Evolutionary conservation across 805 yeast genomes (phyloP), one percentile per base, ranked within the genome.

Genomic region (Ogataea glucozyma): DNA sequence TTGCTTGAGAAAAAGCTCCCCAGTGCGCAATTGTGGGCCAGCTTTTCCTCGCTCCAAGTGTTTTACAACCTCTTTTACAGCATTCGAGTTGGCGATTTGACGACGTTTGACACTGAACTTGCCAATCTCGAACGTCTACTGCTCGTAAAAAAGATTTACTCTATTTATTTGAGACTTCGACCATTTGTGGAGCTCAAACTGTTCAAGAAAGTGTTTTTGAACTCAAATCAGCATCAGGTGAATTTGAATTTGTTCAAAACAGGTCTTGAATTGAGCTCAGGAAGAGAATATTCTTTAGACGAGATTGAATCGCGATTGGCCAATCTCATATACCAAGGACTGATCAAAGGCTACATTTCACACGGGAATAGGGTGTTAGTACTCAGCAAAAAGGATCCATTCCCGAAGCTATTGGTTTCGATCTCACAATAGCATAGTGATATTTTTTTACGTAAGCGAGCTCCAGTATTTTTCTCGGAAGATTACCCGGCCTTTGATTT

Each of bases 341-440:
- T 61, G 43, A 67, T 88, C 35, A 88, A 85, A 62, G 97, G 96
- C 0, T 89, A 89, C 61, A 62, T 89, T 12, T 85, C 95, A 4
- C 93, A 88, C 57, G 75, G 81, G 3, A 81, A 85, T 56, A 69
- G 78, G 30, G 84, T 86, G 38, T 68, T 87, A 14, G 96, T 89
- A 8, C 63, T 88, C 42, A 82, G 93, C 59, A 87, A 84, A 61
- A 76, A 70, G 13, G 78, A 78, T 19, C 82, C 96, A 2, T 88
- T 88, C 59, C 95, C 93, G 2, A 55, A 27, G 18, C 32, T 6
- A 10, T n/a, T 30, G 5, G 31, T 27, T 7, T n/a, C n/a, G n/a
- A n/a, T n/a, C n/a, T n/a, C n/a, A n/a, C n/a, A n/a, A n/a, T n/a
- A n/a, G n/a, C n/a, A n/a, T n/a, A n/a, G n/a, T n/a, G n/a, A n/a